A percentile compares a stretch with the other conserved stretches of the same genome.
Conservation (phyloP, 805 yeast genomes). For the Starmera quercuum region DNA sequence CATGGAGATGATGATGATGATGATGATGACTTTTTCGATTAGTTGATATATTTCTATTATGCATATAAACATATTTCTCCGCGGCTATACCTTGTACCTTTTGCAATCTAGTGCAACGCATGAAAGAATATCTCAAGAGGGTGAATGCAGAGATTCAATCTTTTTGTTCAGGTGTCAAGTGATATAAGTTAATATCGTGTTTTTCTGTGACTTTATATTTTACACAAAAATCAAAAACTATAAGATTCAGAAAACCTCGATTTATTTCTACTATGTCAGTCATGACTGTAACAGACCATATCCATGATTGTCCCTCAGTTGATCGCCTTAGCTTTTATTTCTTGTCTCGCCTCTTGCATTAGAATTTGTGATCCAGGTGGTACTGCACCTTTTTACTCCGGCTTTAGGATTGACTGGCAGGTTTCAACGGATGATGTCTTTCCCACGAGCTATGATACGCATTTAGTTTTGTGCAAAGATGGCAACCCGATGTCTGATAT, state of each 20-base stretch:
- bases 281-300: no score
- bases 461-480: slow-evolving; percentile 8
- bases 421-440: slow-evolving; percentile 1
- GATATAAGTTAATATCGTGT: no score
- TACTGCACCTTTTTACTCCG: slow-evolving; percentile 5
- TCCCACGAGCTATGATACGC: slow-evolving; percentile 3
- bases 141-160: no score
- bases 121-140: no score
- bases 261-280: no score
- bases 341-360: background rate
- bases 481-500: slow-evolving; percentile 4
- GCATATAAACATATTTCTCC: no score
- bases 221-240: no score
- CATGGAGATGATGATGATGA: slow-evolving; percentile 34
- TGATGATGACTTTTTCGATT: slow-evolving; percentile 44
- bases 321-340: background rate
- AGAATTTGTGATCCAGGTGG: slow-evolving; percentile 9
- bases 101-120: no score
- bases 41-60: slow-evolving; percentile 1
- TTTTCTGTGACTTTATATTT: no score
- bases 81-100: no score
- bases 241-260: no score
- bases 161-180: no score
- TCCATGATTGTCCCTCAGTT: background rate
- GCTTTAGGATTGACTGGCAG: slow-evolving; percentile 11